These are phyloP conservation scores for Fagopyrum homotropicum DNA, from an alignment of 148 eudicot species.

Conservation along the genomic window DNA sequence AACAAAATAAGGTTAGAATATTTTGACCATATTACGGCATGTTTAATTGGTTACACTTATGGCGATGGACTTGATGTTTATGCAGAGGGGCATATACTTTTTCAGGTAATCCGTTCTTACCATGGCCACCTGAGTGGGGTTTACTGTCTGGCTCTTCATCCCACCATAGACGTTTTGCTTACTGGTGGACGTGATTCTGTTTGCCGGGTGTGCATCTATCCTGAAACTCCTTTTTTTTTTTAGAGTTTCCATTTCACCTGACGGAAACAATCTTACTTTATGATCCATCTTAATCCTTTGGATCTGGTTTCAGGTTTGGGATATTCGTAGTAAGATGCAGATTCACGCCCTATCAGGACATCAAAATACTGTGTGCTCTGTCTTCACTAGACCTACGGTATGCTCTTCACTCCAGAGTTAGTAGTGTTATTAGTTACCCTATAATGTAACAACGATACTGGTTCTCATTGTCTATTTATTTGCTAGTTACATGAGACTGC, in stretches of 20 bases:
- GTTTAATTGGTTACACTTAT: not conserved
- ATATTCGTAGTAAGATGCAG: constrained; percentile 91
- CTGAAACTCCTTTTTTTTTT: not conserved
- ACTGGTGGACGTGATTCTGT: constrained; percentile 99
- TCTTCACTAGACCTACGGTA: constrained; percentile 88
- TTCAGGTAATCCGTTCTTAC: constrained; percentile 84
- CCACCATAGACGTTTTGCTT: constrained; percentile 84
- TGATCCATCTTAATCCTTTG: not conserved
- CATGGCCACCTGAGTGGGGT: constrained; percentile 99
- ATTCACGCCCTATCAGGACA: constrained; percentile 83
- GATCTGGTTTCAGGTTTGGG: constrained; percentile 73
- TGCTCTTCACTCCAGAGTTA: constrained; percentile 18
- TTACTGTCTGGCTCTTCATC: constrained; percentile 93
- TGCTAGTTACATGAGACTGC: not conserved
- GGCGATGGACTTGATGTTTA: not conserved
- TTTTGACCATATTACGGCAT: not conserved
- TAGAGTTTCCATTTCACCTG: not conserved
- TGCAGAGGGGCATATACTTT: not conserved
- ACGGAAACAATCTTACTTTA: not conserved
- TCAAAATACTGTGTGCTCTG: constrained; percentile 96
- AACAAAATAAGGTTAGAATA: constrained; percentile 81
- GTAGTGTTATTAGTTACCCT: too few relatives aligned
- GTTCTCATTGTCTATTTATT: not conserved
- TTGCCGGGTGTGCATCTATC: constrained; percentile 58
- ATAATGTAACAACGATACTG: not conserved